Evolutionary conservation across 495 filamentous ascomycete genomes (phyloP), one percentile per base, ranked within the genome.

Genomic region (Patellaria atrata): DNA sequence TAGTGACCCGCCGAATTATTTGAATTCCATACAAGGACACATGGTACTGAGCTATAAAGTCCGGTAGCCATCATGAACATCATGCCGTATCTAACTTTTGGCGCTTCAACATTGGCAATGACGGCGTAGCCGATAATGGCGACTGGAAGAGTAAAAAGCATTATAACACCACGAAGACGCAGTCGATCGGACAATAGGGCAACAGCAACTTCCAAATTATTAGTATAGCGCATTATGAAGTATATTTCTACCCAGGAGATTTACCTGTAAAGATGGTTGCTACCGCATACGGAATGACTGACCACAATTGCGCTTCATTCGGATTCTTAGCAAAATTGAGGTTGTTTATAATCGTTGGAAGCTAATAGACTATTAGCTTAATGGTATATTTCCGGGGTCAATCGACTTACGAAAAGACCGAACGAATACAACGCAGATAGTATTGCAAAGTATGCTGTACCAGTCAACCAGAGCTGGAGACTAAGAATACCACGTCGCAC

Each of bases 131-230:
- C 45, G 28, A 49, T 41, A 30, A 49, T 42, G 15, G 37, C 36
- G 28, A 49, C 30, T 10, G 45, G 45, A 3, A 49, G 34, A 5
- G 45, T 41, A 30, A 33, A 41, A 2, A 49, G 41, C 37, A 49
- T 45, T 27, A 49, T 25, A 13, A 31, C 41, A 5, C 62, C 62
- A 30, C 63, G 53, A 3, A 65, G 55, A 16, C 52, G 53, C 4
- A 65, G 41, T 8, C 53, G 53, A 43, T 68, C 64, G 1, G 63
- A 66, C 14, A 68, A n/a, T 17, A 65, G 40, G 15, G 64, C 58
- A 2, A 45, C 30, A n/a, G 41, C 17, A 15, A 45, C 41, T n/a
- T n/a, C n/a, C n/a, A n/a, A n/a, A n/a, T n/a, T n/a, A n/a, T n/a
- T 31, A 15, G 23, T 8, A 8, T 26, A 8, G n/a, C 9, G 9